Base-by-base conservation (phyloP, 371 early-diverging fungal genomes). In the Thermomucor indicae-seudaticae region DNA sequence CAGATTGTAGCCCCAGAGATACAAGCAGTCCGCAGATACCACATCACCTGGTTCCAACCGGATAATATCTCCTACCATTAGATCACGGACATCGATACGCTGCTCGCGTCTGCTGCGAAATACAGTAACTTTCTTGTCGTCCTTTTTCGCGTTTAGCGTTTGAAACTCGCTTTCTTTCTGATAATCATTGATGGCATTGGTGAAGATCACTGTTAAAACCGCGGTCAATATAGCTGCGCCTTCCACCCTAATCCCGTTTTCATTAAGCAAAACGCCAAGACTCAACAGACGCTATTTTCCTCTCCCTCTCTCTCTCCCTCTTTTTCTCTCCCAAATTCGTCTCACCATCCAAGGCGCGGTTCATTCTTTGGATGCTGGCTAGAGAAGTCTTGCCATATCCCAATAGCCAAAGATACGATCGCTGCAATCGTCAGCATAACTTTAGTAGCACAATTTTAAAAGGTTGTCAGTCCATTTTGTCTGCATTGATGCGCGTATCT, bases 151-250 rank as follows among this genome's bases (percentile, higher is more conserved):
- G 59, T 88, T 91, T 31, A 97, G 83, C 59, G 86, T 86, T 50
- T 89, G 88, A 76, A 97, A 97, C 72, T 96, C 93, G 46, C 68
- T 70, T 65, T 96, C 97, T 72, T 97, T 95, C 67, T 91, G 86
- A 74, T 89, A 97, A 70, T 98, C 96, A 60, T 96, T 98, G 63
- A 93, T 88, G 19, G 95, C 90, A 47, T 93, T 93, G 37, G 97
- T 93, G 16, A 90, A 72, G 30, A 95, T 81, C 10, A 97, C 96
- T 12, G 93, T 86, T 3, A 92, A 67, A 19, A 97, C 95, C n/a
- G 94, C 94, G 8, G 83, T 75, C 27, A 91, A 64, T 58, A 96
- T 97, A 28, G 96, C 93, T 3, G 84, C 80, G 30, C 95, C 95
- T 67, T 92, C 92, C 0, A 93, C 81, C 88, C 67, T 74, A 44